Percentiles rank a stretch among this genome's conserved stretches.
These are phyloP conservation scores for Magnusiomyces clavatus DNA, from an alignment of 1,139 yeast genomes.

Conservation along the genomic window DNA sequence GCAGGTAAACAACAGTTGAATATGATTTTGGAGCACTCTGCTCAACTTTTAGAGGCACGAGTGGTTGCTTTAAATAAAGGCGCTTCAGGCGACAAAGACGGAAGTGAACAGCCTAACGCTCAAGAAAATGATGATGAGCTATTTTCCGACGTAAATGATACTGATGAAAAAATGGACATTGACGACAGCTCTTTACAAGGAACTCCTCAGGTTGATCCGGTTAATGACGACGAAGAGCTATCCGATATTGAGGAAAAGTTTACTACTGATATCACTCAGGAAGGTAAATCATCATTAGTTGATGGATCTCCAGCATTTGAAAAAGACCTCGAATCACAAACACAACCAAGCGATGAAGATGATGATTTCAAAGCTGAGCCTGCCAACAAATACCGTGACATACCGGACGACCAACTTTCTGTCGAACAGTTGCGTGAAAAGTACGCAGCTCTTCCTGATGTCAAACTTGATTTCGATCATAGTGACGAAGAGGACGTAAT, in stretches of 20 bases:
- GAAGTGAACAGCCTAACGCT: slow-evolving; percentile 15
- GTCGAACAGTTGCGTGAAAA: slow-evolving; percentile 60
- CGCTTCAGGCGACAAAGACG: slow-evolving; percentile 20
- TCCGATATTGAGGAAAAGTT: slow-evolving; percentile 22
- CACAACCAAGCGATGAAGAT: not conserved
- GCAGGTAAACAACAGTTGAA: slow-evolving; percentile 85
- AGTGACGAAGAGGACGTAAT: slow-evolving; percentile 23
- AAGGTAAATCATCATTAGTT: not conserved
- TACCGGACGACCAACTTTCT: slow-evolving; percentile 48
- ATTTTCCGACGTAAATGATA: slow-evolving; percentile 16
- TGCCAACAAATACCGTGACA: slow-evolving; percentile 23
- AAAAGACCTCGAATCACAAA: no score
- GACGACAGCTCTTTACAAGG: no score
- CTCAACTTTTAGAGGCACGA: slow-evolving; percentile 83
- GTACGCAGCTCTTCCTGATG: slow-evolving; percentile 45
- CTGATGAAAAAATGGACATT: not conserved
- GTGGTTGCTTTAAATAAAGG: slow-evolving; percentile 29
- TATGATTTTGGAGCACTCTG: slow-evolving; percentile 84
- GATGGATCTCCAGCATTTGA: no score
- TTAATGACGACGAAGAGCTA: slow-evolving; percentile 18
- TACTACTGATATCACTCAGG: slow-evolving; percentile 15
- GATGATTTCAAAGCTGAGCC: slow-evolving; percentile 25
- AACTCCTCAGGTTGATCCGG: no score
- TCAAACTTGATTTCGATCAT: slow-evolving; percentile 13
- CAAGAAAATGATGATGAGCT: slow-evolving; percentile 20